phyloP scores from a whole-genome alignment of 306 rosid species.

The Dicorynia guianensis region DNA sequence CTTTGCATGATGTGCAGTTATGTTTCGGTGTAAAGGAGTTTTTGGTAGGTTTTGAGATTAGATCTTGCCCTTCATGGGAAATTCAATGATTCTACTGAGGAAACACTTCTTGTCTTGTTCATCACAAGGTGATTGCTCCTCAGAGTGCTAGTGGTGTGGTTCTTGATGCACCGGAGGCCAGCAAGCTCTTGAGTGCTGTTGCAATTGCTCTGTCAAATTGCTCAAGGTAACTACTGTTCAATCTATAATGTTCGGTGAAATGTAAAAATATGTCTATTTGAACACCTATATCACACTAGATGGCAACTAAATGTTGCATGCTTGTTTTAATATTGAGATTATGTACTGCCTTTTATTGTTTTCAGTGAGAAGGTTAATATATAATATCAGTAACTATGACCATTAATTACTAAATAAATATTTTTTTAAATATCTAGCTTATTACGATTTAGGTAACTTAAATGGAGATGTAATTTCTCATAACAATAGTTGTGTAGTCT shows the following conservation, averaged over 20 bases:
- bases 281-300: not conserved
- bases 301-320: slow-evolving; percentile 24
- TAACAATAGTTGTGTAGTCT: slow-evolving; percentile 61
- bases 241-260: slow-evolving; percentile 37
- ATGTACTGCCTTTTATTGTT: slow-evolving; percentile 11
- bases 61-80: slow-evolving; percentile 27
- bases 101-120: slow-evolving; percentile 35
- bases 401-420: not conserved
- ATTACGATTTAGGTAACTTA: slow-evolving; percentile 25
- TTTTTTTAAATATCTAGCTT: slow-evolving; percentile 21
- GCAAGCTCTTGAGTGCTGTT: slow-evolving; percentile 95
- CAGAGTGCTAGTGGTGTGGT: slow-evolving; percentile 98
- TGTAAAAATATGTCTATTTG: not conserved
- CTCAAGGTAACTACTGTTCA: slow-evolving; percentile 65
- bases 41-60: slow-evolving; percentile 65
- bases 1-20: slow-evolving; percentile 79
- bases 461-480: slow-evolving; percentile 40
- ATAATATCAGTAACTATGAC: not conserved
- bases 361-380: slow-evolving; percentile 10
- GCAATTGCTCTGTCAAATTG: slow-evolving; percentile 97
- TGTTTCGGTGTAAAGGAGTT: slow-evolving; percentile 94
- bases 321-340: slow-evolving; percentile 17
- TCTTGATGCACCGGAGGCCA: slow-evolving; percentile 94
- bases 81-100: slow-evolving; percentile 17
- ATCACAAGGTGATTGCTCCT: slow-evolving; percentile 86